A percentile compares a stretch with the other conserved stretches of the same genome.
Evolutionary conservation across 2,329 filamentous ascomycete genomes (phyloP).

Genomic region (Didymella sp.): DNA sequence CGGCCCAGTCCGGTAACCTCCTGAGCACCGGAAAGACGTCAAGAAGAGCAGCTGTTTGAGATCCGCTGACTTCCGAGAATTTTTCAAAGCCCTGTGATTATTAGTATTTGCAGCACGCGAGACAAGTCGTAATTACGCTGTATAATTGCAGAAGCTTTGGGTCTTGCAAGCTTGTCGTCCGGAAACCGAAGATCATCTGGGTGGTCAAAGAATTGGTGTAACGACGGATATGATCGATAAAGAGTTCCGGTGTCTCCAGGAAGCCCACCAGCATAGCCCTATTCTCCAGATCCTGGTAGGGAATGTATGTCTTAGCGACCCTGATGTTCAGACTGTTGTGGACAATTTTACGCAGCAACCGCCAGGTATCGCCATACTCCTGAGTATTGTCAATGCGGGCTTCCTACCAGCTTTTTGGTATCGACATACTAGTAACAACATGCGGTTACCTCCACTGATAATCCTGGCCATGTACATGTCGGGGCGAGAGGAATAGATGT

Average conservation of each 20-base stretch:
- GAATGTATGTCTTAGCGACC: slow-evolving; percentile 42
- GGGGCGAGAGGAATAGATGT: slow-evolving; percentile 59
- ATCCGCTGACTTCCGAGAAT: slow-evolving; percentile 54
- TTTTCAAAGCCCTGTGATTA: slow-evolving; percentile 48
- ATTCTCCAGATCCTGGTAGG: slow-evolving; percentile 64
- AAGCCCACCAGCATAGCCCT: slow-evolving; percentile 61
- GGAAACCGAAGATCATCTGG: slow-evolving; percentile 59
- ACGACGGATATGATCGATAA: slow-evolving; percentile 55
- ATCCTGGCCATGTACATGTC: slow-evolving; percentile 31
- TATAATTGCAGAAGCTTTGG: slow-evolving; percentile 28
- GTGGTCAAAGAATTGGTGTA: slow-evolving; percentile 60
- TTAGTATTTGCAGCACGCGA: slow-evolving; percentile 11
- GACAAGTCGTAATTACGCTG: slow-evolving; percentile 6
- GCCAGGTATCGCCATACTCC: slow-evolving; percentile 27
- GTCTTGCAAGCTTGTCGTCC: slow-evolving; percentile 25
- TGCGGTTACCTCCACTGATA: slow-evolving; percentile 17
- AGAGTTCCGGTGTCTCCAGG: slow-evolving; percentile 53
- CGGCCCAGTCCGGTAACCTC: slow-evolving; percentile 39
- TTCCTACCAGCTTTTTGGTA: not conserved
- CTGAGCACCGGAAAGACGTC: slow-evolving; percentile 58
- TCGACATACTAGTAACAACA: slow-evolving; percentile 24
- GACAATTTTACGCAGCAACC: slow-evolving; percentile 29
- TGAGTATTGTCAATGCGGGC: not conserved
- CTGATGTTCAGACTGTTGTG: slow-evolving; percentile 32
- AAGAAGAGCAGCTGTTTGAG: slow-evolving; percentile 53